phyloP scores from a whole-genome alignment of 257 asterid genomes.

The Thymus mandschuricus region DNA sequence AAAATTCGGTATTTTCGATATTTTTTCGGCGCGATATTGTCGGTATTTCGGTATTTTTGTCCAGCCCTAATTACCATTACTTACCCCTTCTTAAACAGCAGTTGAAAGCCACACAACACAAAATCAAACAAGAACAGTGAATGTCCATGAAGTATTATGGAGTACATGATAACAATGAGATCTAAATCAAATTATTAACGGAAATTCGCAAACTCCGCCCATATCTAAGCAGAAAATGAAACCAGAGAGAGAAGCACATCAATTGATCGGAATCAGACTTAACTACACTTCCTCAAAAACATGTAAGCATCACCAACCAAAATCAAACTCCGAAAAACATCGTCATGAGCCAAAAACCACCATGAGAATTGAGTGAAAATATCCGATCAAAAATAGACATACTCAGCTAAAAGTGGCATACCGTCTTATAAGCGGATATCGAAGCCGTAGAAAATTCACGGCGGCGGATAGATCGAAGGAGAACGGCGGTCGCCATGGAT shows the following conservation, averaged over 20 bases:
- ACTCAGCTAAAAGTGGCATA: constrained; percentile 23
- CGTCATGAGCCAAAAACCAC: background rate
- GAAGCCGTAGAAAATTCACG: constrained; percentile 57
- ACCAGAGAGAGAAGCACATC: background rate
- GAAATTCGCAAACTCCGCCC: too few species aligned
- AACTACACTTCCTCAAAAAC: background rate
- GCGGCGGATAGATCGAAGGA: constrained; percentile 69
- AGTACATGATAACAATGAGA: background rate
- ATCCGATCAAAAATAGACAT: background rate
- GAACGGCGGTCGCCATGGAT: constrained; percentile 63
- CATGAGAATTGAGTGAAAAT: background rate
- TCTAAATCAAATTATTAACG: background rate
- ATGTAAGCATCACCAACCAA: background rate
- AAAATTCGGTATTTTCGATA: too few species aligned
- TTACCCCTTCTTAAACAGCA: background rate
- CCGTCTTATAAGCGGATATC: constrained; percentile 47
- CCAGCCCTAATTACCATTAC: too few species aligned
- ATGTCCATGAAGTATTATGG: background rate
- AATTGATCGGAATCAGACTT: constrained; percentile 3
- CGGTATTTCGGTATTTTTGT: too few species aligned
- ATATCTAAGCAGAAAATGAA: background rate
- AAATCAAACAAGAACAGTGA: background rate
- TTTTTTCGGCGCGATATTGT: too few species aligned
- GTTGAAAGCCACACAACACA: background rate
- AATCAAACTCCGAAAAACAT: background rate